A percentile compares a stretch with the other conserved stretches of the same genome.
phyloP scores from a whole-genome alignment of 2,329 filamentous ascomycete genomes.

The Penicillium sclerotiorum region DNA sequence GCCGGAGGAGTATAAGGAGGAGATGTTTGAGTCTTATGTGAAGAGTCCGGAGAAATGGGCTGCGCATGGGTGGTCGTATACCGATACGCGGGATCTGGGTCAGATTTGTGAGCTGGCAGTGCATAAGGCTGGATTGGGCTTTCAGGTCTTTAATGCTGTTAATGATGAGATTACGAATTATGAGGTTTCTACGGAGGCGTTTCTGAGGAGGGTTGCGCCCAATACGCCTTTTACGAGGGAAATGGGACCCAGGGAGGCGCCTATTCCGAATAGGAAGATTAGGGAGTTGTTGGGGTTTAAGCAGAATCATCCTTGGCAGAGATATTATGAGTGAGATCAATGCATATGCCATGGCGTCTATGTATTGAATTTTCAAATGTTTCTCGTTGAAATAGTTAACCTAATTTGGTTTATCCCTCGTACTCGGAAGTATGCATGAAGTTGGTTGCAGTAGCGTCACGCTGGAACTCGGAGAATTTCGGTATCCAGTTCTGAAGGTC shows the following conservation, averaged over 20 bases:
- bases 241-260: slow-evolving; percentile 62
- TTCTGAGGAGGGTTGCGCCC: slow-evolving; percentile 55
- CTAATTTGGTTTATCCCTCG: neutral
- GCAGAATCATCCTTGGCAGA: slow-evolving; percentile 52
- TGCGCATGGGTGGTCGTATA: slow-evolving; percentile 65
- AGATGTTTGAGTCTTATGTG: slow-evolving; percentile 56
- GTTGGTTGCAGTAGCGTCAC: neutral
- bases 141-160: slow-evolving; percentile 66
- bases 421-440: neutral
- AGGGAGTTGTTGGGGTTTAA: slow-evolving; percentile 60
- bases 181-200: slow-evolving; percentile 53
- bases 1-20: slow-evolving; percentile 60
- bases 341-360: neutral
- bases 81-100: slow-evolving; percentile 63
- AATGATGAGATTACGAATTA: slow-evolving; percentile 63
- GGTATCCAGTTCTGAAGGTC: too few species aligned
- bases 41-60: slow-evolving; percentile 54
- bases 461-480: too few species aligned
- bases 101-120: slow-evolving; percentile 62
- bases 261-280: slow-evolving; percentile 64
- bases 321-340: slow-evolving; percentile 17
- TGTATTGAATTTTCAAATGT: too few species aligned
- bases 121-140: slow-evolving; percentile 58
- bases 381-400: neutral
- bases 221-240: slow-evolving; percentile 56